Conservation (phyloP, 1,284 basidiomycete species). For the Ustilago hordei region DNA sequence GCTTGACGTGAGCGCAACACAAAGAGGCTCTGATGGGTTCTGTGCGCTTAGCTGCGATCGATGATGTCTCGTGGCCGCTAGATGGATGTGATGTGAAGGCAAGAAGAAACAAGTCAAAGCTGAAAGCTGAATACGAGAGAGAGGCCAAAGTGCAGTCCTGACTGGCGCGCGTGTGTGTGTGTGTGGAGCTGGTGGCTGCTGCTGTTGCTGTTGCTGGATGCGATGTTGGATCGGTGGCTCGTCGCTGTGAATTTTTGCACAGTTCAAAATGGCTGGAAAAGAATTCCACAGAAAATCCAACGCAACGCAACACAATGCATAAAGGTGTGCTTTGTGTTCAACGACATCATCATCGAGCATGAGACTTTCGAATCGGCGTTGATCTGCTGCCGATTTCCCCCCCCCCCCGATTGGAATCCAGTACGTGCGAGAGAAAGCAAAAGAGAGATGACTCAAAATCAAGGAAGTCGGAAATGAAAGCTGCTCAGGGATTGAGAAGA, state of each 20-base stretch:
- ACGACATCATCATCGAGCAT: not conserved
- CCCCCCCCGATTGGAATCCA: not conserved
- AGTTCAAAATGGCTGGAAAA: not conserved
- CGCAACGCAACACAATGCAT: not conserved
- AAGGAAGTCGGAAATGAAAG: constrained; percentile 18
- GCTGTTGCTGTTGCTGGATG: not conserved
- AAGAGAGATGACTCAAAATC: not conserved
- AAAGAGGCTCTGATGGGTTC: no score
- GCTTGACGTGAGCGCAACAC: not conserved
- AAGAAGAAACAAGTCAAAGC: no score
- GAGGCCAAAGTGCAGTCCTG: no score
- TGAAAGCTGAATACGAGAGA: no score
- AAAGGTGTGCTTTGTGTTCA: constrained; percentile 2
- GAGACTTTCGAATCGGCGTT: not conserved
- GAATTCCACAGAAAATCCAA: constrained; percentile 1
- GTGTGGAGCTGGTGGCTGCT: no score
- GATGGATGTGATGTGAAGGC: not conserved
- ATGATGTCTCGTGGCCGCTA: no score
- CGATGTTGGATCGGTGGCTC: not conserved
- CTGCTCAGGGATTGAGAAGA: not conserved
- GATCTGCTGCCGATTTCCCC: not conserved
- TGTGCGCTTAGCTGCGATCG: not conserved
- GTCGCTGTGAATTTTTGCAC: not conserved
- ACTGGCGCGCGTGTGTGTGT: no score
- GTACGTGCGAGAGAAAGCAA: not conserved